phyloP scores from a whole-genome alignment of 1,284 basidiomycete species.

The Austroboletus niveus region DNA sequence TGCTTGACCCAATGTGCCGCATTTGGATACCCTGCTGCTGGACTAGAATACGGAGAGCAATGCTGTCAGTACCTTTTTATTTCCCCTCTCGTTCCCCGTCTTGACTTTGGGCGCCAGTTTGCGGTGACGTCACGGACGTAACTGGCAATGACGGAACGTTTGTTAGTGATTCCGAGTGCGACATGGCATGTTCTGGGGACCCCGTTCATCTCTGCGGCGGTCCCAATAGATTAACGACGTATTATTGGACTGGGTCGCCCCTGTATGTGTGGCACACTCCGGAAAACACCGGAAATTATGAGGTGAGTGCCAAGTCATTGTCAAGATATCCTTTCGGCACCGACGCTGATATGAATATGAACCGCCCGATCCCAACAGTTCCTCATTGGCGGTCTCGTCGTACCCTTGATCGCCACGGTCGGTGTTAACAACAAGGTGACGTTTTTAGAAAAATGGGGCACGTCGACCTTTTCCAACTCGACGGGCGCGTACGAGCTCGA shows the following conservation, averaged over 20 bases:
- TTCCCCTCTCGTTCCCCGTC: background rate
- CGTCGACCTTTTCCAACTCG: conserved; percentile 55
- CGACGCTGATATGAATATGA: background rate
- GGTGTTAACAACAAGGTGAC: conserved; percentile 77
- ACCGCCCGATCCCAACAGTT: conserved; percentile 39
- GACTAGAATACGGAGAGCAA: conserved; percentile 57
- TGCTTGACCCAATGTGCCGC: conserved; percentile 63
- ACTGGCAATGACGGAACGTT: conserved; percentile 38
- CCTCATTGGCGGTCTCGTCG: conserved; percentile 59
- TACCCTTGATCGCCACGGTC: conserved; percentile 69
- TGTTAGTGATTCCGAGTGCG: conserved; percentile 52
- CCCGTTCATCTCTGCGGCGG: conserved; percentile 64
- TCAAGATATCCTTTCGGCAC: too few species aligned
- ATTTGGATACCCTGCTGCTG: conserved; percentile 65
- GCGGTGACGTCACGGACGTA: conserved; percentile 63
- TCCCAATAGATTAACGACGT: conserved; percentile 47
- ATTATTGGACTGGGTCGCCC: conserved; percentile 55
- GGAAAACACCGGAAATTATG: conserved; percentile 60
- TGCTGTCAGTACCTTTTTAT: conserved; percentile 52
- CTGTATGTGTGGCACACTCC: conserved; percentile 65
- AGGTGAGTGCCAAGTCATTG: conserved; percentile 41
- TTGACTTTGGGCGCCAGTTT: conserved; percentile 43
- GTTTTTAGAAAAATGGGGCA: conserved; percentile 67
- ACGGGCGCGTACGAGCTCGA: conserved; percentile 79
- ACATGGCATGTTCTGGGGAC: conserved; percentile 63